phyloP scores from a whole-genome alignment of 306 rosid genomes.

The Potentilla sterilis region DNA sequence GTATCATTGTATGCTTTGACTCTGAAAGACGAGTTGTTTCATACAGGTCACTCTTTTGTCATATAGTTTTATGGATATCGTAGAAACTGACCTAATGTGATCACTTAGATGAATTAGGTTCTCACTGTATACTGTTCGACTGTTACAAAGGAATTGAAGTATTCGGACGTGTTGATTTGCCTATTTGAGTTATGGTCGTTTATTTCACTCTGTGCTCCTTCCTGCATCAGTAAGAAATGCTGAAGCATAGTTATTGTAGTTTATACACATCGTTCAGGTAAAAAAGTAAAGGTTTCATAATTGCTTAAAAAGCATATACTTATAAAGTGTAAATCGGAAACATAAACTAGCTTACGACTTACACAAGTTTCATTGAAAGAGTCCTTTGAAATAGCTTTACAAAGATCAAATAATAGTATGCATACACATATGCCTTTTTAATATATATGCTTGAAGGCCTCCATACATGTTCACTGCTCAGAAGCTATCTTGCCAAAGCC shows the following conservation, averaged over 20 bases:
- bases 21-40: constrained; percentile 35
- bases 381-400: background rate
- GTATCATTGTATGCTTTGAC: constrained; percentile 28
- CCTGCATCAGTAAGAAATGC: background rate
- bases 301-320: background rate
- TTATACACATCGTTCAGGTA: background rate
- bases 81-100: constrained; percentile 29
- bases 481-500: too few species aligned
- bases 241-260: background rate
- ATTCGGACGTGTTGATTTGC: background rate
- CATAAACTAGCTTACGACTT: background rate
- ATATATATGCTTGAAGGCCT: too few species aligned
- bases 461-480: too few species aligned
- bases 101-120: constrained; percentile 39
- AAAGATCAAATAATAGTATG: too few species aligned
- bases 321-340: background rate
- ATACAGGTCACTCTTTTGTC: constrained; percentile 21
- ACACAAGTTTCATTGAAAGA: background rate
- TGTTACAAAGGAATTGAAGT: constrained; percentile 19
- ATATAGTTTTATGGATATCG: constrained; percentile 30
- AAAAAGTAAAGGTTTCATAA: background rate
- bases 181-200: background rate
- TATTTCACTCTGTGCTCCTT: background rate
- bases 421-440: too few species aligned
- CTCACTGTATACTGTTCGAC: constrained; percentile 19